Base-by-base conservation (phyloP, 495 filamentous ascomycete genomes). In the Podospora pseudoanserina region DNA sequence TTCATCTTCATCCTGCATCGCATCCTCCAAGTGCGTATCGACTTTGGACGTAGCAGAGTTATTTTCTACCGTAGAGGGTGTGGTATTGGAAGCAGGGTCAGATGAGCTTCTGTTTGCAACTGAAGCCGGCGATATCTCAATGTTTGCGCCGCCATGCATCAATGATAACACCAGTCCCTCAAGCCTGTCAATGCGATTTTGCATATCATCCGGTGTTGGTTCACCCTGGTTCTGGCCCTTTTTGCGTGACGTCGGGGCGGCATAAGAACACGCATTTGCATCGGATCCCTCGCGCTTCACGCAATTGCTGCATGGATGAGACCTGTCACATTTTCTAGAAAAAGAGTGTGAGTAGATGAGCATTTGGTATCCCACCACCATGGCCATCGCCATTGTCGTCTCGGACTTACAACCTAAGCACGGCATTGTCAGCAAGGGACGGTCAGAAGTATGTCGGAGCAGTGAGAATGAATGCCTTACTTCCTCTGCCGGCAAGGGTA, bases 141-240 rank as follows among this genome's bases (percentile, higher is more conserved):
- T 75, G 59, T 81, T 84, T 54, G 80, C 84, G 61, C 92, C 93
- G 79, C 93, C 94, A 71, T 93, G 94, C 95, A 99, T 98, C 79
- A 99, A 81, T 3, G 92, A 96, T 64, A 99, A 78, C 64, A 99
- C 95, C 75, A 99, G 81, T 64, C 94, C 91, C 86, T 99, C 95
- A 71, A 99, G 80, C 71, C 95, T 89, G 81, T 99, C 93, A 79
- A 99, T 99, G 76, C 95, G 91, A 74, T 94, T 96, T 80, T 99
- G 95, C 95, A 99, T 99, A 78, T 97, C 95, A 85, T 97, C 94
- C 30, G 95, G 90, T 84, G 64, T 86, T 81, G 71, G 83, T 80
- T 74, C 86, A 81, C 70, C 86, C 86, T 75, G 86, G 79, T 65
- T 85, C 79, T 89, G 88, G 73, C 85, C 88, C 85, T 92, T 96